These are phyloP conservation scores for Parathielavia hyrcaniae DNA, from an alignment of 495 filamentous ascomycete species.

Conservation along the genomic window DNA sequence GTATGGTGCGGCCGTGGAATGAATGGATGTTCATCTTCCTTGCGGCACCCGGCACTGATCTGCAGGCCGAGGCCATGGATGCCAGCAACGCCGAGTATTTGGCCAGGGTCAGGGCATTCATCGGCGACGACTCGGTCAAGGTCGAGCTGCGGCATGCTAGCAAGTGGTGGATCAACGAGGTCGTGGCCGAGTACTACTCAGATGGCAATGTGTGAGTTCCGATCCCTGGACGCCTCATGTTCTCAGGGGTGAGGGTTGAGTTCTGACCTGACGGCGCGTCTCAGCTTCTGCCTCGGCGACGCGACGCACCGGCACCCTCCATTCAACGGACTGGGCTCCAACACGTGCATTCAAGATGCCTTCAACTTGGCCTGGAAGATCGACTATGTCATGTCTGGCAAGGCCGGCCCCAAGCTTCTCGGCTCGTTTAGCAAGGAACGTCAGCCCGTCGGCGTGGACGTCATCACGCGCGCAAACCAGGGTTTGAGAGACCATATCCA, in stretches of 20 bases:
- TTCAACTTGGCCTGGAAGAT: constrained; percentile 50
- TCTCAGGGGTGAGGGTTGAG: no score
- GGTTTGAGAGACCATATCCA: constrained; percentile 32
- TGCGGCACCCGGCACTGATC: constrained; percentile 28
- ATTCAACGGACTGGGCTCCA: constrained; percentile 44
- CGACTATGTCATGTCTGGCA: constrained; percentile 35
- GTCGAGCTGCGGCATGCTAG: constrained; percentile 35
- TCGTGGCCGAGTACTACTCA: constrained; percentile 38
- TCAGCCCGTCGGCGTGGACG: constrained; percentile 37
- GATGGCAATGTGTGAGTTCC: constrained; percentile 32
- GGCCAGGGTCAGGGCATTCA: constrained; percentile 39
- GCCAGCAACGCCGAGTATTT: constrained; percentile 35
- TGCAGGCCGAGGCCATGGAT: constrained; percentile 30
- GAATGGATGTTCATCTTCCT: constrained; percentile 46
- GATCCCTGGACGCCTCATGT: no score
- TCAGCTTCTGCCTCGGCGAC: constrained; percentile 43
- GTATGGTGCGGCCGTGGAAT: constrained; percentile 42
- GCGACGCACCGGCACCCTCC: constrained; percentile 46
- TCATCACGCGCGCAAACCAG: constrained; percentile 39
- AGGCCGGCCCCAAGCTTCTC: constrained; percentile 28
- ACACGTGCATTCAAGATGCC: constrained; percentile 47
- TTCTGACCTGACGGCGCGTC: background rate
- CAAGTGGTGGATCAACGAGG: constrained; percentile 43
- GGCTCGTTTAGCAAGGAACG: constrained; percentile 36
- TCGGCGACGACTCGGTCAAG: constrained; percentile 44